Evolutionary conservation across 2,329 filamentous ascomycete species (phyloP).

Genomic region (Botrytis medusae): DNA sequence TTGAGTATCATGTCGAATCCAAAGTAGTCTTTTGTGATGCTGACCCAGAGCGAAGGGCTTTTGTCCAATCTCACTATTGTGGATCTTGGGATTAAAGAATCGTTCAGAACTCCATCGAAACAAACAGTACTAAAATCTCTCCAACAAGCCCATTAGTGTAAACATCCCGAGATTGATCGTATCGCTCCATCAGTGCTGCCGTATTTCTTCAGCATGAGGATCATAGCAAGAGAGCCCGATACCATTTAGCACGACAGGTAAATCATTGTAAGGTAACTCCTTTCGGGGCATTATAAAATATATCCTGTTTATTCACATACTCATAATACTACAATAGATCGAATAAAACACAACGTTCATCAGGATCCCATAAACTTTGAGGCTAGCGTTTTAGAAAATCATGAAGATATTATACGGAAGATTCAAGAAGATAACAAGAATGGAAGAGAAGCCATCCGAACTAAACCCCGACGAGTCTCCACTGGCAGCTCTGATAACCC

Average conservation of each 20-base stretch:
- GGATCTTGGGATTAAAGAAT: too few relatives aligned
- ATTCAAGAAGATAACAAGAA: too few relatives aligned
- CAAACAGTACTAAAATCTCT: not conserved
- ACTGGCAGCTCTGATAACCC: not conserved
- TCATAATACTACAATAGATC: not conserved
- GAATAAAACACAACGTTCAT: not conserved
- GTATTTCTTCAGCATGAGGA: not conserved
- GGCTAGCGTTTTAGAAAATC: not conserved
- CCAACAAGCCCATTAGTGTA: not conserved
- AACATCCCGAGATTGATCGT: not conserved
- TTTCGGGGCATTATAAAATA: not conserved
- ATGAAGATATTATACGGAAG: too few relatives aligned
- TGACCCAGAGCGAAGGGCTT: too few relatives aligned
- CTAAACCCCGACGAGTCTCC: not conserved
- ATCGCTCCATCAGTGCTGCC: not conserved
- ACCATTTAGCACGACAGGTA: not conserved
- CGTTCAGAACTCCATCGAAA: too few relatives aligned
- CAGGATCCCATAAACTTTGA: too few relatives aligned
- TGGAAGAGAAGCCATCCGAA: not conserved
- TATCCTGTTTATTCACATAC: not conserved
- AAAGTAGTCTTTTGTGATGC: not conserved
- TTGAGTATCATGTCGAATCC: too few relatives aligned
- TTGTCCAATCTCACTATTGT: not conserved
- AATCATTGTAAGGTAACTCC: not conserved
- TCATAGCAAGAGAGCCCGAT: not conserved